Percentiles rank a stretch among this genome's conserved stretches.
Conservation (phyloP, 192 early-diverging fungal species). For the Oehlia diaphana region DNA sequence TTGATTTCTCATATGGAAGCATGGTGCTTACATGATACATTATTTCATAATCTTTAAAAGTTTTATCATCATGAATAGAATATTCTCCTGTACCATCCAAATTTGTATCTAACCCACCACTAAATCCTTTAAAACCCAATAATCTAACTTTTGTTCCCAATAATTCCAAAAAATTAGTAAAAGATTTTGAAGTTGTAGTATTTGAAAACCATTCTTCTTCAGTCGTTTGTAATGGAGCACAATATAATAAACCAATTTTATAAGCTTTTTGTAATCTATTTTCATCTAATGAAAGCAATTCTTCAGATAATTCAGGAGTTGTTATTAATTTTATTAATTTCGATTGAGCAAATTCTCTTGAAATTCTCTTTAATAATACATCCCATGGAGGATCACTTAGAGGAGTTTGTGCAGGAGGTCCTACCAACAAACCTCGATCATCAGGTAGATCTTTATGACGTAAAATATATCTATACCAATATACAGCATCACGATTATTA, state of each 20-base stretch:
- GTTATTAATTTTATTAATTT: constrained; percentile 58
- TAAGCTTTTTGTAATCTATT: constrained; percentile 51
- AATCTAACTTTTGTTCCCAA: constrained; percentile 71
- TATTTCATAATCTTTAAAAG: constrained; percentile 73
- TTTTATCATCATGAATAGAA: constrained; percentile 59
- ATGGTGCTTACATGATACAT: constrained; percentile 80
- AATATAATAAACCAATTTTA: constrained; percentile 80
- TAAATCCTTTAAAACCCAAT: constrained; percentile 72
- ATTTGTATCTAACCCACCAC: constrained; percentile 72
- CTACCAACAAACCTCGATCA: neutral
- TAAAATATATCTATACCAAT: constrained; percentile 19
- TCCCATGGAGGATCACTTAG: neutral
- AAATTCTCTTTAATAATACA: neutral
- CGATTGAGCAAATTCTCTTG: constrained; percentile 14
- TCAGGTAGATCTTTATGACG: constrained; percentile 4
- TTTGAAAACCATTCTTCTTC: constrained; percentile 83
- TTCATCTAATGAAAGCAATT: constrained; percentile 73
- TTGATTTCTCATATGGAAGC: constrained; percentile 65
- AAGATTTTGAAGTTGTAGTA: constrained; percentile 51
- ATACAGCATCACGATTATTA: neutral
- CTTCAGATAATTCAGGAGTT: constrained; percentile 60
- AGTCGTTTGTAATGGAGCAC: constrained; percentile 64
- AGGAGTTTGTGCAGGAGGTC: neutral
- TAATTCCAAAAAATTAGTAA: constrained; percentile 67
- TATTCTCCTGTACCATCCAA: constrained; percentile 68